Base-by-base conservation (phyloP, 306 rosid genomes). In the Pterocarpus macrocarpus region DNA sequence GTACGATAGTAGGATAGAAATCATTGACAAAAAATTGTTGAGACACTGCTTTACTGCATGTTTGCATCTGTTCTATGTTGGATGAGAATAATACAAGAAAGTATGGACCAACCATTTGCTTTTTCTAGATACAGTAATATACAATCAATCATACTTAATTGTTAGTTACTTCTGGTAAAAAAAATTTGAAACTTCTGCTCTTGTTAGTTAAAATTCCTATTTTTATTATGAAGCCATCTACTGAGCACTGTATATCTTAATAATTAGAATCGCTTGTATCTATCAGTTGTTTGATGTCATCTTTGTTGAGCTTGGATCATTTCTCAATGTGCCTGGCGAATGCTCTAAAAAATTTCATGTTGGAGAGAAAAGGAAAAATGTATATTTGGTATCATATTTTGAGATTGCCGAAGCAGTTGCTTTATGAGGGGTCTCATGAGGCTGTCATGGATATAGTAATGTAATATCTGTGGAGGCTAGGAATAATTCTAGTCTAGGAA, bases 401-500 rank as follows among this genome's bases (percentile, higher is more conserved):
- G 69, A 33, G 59, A 30, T 22, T 68, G 61, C 41, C 69, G 2
- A 15, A 28, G 50, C 12, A 66, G 3, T 55, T 56, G 68, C 59
- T 68, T 44, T 64, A 36, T 57, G 69, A n/a, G 28, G 13, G 55
- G 8, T 56, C 22, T 57, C 38, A 57, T 33, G 69, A 45, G 39
- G 50, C 43, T 33, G 38, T 57, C 14, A 30, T 49, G 58, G 55
- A 71, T 33, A 28, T 76, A 32, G 52, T 77, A 36, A 62, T 14
- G 36, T 17, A 59, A 30, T 69, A 82, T 72, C 56, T 32, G 56
- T 70, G 80, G 50, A 67, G 47, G 61, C 7, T 68, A 57, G 62
- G 69, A 78, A 59, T 69, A 77, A 62, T 75, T 59, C 53, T 69
- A 35, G 74, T 83, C 17, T 76, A 41, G 63, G 74, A 44, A 17